Base-by-base conservation (phyloP, 116 monocot genomes). In the Iris pallida region DNA sequence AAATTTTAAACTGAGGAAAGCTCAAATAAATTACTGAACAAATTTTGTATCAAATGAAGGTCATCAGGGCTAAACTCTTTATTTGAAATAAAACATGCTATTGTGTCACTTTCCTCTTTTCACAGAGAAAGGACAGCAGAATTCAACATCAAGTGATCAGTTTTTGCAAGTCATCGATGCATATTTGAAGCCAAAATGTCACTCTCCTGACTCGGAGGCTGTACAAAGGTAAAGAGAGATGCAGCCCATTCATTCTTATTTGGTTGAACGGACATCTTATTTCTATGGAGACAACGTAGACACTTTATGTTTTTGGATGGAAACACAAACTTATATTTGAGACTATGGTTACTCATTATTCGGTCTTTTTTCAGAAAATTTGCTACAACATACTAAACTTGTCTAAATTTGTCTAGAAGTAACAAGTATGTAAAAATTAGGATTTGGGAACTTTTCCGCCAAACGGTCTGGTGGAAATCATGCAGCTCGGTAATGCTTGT, bases 101-200 rank as follows among this genome's bases (percentile, higher is more conserved):
- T 30, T 30, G 17, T 2, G 8, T 56, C 5, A 19, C 56, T 45
- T 57, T 71, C 45, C 49, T 78, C 18, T 52, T 47, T 19, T 18
- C 70, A 70, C 7, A 30, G 30, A 30, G 30, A 30, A 30, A 66
- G 57, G 68, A 18, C 7, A 8, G 16, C 17, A 72, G 61, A 76
- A 64, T 54, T 42, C 8, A 55, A 63, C 30, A 68, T 66, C 68
- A 45, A 56, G 71, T 59, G 71, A 61, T 58, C 73, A 80, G 51
- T 77, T 83, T 56, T 47, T 76, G 55, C 70, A 85, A 20, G 81
- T 94, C 30, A 81, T 88, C 20, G 64, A 90, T 70, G 94, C 94
- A 61, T 94, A 81, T 79, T 55, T 94, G 79, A 90, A 87, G 55
- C 94, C 94, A 68, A 94, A 94, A 88, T 94, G 85, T 58, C 94